Conservation (phyloP, 495 filamentous ascomycete genomes). For the Neurospora tetrasperma region DNA sequence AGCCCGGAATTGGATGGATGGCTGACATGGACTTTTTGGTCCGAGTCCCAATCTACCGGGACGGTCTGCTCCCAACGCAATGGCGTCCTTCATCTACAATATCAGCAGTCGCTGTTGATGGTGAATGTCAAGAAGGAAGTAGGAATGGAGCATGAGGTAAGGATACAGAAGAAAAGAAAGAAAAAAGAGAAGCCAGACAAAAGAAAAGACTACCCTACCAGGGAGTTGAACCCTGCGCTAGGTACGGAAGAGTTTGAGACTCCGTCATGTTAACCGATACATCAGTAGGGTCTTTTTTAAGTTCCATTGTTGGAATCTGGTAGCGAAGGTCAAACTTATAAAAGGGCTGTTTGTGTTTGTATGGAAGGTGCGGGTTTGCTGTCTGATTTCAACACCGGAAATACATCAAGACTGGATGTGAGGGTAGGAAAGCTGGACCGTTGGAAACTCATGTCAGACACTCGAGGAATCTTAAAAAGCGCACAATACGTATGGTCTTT, state of each 20-base stretch:
- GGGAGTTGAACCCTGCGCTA: not conserved
- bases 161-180: not conserved
- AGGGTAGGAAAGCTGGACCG: not conserved
- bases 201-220: not conserved
- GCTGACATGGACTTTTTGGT: not conserved
- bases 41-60: not conserved
- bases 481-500: not conserved
- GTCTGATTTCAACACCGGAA: too few species aligned
- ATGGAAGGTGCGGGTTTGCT: not conserved
- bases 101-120: too few species aligned
- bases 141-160: not conserved
- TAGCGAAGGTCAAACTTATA: not conserved
- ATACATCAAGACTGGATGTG: too few species aligned
- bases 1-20: not conserved
- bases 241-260: not conserved
- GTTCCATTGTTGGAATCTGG: not conserved
- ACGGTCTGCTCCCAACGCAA: not conserved
- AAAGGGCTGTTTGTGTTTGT: not conserved
- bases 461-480: not conserved
- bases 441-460: not conserved
- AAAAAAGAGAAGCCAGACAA: not conserved
- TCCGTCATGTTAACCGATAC: not conserved
- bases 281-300: not conserved
- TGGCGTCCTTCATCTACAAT: not conserved
- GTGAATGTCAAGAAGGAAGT: not conserved